Percentiles rank a stretch among this genome's conserved stretches.
Evolutionary conservation across 176 grass and related monocot genomes (phyloP).

Genomic region (Triticum monococcum): DNA sequence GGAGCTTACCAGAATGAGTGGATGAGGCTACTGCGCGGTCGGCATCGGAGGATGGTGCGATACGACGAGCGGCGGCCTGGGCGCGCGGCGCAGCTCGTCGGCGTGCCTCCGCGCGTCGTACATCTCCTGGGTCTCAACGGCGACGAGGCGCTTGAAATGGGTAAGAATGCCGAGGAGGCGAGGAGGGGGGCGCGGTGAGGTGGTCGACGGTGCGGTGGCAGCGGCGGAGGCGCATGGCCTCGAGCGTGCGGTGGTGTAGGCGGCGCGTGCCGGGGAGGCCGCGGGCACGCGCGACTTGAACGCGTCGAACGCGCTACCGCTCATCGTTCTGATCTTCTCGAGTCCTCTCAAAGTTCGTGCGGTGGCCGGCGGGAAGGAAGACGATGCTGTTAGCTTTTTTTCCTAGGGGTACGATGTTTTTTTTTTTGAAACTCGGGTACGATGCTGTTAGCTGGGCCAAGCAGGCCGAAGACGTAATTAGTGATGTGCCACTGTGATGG

Average conservation of each 20-base stretch:
- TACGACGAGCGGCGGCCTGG: constrained; percentile 71
- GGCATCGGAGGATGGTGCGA: constrained; percentile 34
- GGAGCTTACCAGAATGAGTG: not conserved
- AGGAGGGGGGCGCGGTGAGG: constrained; percentile 35
- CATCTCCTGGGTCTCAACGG: constrained; percentile 84
- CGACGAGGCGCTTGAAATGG: constrained; percentile 88
- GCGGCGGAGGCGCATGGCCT: constrained; percentile 91
- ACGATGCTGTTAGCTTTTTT: too few species aligned
- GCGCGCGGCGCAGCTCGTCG: constrained; percentile 57
- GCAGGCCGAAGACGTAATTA: not conserved
- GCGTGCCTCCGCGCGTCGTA: constrained; percentile 64
- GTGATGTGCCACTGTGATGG: too few species aligned
- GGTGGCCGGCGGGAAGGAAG: too few species aligned
- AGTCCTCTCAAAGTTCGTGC: too few species aligned
- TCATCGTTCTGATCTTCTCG: constrained; percentile 30
- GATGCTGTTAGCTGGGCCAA: not conserved
- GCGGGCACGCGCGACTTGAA: constrained; percentile 33
- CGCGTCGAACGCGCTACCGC: constrained; percentile 38
- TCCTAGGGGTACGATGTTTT: too few species aligned
- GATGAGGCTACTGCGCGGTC: not conserved
- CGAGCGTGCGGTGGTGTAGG: constrained; percentile 88
- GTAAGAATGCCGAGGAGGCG: constrained; percentile 75
- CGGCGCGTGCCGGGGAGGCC: constrained; percentile 63
- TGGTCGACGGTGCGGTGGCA: constrained; percentile 59
- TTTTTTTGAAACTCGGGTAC: too few species aligned